phyloP scores from a whole-genome alignment of 345 rosid genomes.

The Boechera stricta region DNA sequence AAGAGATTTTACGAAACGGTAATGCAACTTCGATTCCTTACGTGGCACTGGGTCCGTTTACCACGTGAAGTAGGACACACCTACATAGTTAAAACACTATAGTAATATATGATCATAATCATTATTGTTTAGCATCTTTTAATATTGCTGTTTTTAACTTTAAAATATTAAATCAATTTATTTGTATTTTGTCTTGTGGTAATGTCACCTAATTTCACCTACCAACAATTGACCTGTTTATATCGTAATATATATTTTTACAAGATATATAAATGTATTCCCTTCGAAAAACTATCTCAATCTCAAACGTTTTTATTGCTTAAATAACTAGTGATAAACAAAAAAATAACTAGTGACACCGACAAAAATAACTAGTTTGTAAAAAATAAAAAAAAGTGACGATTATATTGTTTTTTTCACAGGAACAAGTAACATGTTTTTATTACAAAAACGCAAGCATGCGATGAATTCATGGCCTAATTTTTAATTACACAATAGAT shows the following conservation, averaged over 20 bases:
- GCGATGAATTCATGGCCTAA: too few relatives aligned
- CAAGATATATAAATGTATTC: background rate
- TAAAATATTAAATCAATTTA: background rate
- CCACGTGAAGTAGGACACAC: conserved; percentile 60
- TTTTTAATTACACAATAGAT: too few relatives aligned
- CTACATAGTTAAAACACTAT: background rate
- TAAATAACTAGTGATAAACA: background rate
- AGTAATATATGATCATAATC: conserved; percentile 1
- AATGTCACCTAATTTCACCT: conserved; percentile 11
- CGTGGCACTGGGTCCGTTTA: conserved; percentile 45
- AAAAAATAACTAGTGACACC: background rate
- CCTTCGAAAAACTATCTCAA: too few relatives aligned
- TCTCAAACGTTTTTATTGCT: too few relatives aligned
- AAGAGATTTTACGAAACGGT: conserved; percentile 50
- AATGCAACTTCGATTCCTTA: conserved; percentile 38
- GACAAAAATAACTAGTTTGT: too few relatives aligned
- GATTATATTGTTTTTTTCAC: too few relatives aligned
- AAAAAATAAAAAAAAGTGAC: too few relatives aligned
- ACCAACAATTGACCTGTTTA: background rate
- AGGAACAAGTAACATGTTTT: too few relatives aligned
- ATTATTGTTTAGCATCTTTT: conserved; percentile 14
- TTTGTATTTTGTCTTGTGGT: background rate
- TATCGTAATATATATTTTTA: background rate
- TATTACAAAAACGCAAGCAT: too few relatives aligned
- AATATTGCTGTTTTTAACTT: background rate